phyloP scores from a whole-genome alignment of 2,329 filamentous ascomycete species.

The Claviceps arundinis region DNA sequence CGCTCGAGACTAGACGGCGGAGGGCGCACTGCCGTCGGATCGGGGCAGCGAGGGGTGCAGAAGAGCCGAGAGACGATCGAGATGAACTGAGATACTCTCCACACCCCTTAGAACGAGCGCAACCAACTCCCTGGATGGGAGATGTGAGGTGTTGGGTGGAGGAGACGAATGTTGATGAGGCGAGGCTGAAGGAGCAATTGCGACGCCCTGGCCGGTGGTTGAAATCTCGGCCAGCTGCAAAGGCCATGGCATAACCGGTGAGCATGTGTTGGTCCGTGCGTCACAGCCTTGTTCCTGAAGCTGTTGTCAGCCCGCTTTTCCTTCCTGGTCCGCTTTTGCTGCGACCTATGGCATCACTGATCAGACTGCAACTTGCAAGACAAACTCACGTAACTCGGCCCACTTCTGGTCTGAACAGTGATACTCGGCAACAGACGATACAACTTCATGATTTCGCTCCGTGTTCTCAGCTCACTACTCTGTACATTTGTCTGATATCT shows the following conservation, averaged over 20 bases:
- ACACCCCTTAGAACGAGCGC: slow-evolving; percentile 9
- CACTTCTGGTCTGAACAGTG: too few relatives aligned
- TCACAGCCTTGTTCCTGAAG: neutral
- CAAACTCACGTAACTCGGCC: too few relatives aligned
- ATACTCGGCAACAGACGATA: too few relatives aligned
- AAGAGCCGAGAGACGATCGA: slow-evolving; percentile 5
- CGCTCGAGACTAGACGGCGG: neutral
- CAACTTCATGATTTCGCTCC: too few relatives aligned
- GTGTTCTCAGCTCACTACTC: neutral
- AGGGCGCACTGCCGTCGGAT: neutral
- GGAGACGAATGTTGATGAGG: slow-evolving; percentile 1
- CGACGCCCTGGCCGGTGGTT: slow-evolving; percentile 2
- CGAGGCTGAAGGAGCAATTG: slow-evolving; percentile 4
- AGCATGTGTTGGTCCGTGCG: slow-evolving; percentile 8
- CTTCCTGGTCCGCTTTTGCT: too few relatives aligned
- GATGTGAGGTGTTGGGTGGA: slow-evolving; percentile 3
- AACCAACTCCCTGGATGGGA: slow-evolving; percentile 8
- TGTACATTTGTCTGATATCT: neutral
- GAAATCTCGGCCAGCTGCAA: slow-evolving; percentile 8
- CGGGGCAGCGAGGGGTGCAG: slow-evolving; percentile 6
- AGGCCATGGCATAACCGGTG: neutral
- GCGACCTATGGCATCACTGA: too few relatives aligned
- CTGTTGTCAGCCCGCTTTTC: too few relatives aligned
- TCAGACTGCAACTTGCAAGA: too few relatives aligned
- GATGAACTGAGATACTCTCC: slow-evolving; percentile 5